Percentiles rank a stretch among this genome's conserved stretches.
Evolutionary conservation across 2,329 filamentous ascomycete species (phyloP).

Genomic region (Cladosporium oxysporum): DNA sequence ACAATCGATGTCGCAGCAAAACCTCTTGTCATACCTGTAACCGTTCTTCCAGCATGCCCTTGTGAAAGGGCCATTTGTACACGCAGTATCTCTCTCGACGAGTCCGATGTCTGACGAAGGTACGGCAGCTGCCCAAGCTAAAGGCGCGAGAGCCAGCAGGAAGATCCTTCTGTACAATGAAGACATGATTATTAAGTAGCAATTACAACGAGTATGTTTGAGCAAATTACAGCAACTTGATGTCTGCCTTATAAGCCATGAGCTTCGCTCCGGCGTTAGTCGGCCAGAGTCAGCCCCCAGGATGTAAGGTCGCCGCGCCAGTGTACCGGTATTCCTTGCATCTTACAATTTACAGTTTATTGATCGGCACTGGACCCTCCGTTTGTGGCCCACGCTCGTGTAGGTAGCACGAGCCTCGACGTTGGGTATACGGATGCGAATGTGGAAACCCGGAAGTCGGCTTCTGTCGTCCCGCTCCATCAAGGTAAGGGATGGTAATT

Average conservation of each 20-base stretch:
- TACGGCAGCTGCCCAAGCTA: conserved; percentile 16
- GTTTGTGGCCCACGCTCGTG: not conserved
- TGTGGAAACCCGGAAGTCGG: not conserved
- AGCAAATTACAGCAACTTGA: not conserved
- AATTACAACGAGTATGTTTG: not conserved
- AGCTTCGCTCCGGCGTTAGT: not conserved
- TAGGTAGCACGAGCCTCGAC: not conserved
- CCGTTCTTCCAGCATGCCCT: conserved; percentile 42
- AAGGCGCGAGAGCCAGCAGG: conserved; percentile 13
- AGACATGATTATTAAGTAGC: not conserved
- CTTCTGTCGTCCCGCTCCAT: not conserved
- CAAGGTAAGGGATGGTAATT: not conserved
- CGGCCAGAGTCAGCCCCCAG: not conserved
- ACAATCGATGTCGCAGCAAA: not conserved
- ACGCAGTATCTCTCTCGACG: conserved; percentile 31
- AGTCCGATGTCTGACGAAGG: not conserved
- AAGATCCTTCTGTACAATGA: not conserved
- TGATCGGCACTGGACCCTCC: not conserved
- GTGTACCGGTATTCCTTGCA: not conserved
- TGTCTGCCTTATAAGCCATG: not conserved
- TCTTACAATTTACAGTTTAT: conserved; percentile 8
- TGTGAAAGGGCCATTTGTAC: conserved; percentile 40
- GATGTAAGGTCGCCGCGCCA: not conserved
- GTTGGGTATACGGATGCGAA: not conserved
- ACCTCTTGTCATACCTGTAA: conserved; percentile 40